phyloP scores from a whole-genome alignment of 1,284 basidiomycete genomes.

The Rhizopogon parksii region DNA sequence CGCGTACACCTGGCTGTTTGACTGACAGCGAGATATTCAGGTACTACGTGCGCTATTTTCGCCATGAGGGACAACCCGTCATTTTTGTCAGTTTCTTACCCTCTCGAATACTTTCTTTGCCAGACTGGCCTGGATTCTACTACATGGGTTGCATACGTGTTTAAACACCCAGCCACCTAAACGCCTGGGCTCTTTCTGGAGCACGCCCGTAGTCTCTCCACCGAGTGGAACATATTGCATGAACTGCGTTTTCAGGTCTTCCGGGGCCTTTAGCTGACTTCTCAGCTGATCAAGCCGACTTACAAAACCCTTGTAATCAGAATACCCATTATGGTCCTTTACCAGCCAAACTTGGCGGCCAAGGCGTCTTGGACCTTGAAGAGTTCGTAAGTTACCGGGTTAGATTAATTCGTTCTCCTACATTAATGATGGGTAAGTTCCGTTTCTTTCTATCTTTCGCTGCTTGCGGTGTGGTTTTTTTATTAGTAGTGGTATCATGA shows the following conservation, averaged over 20 bases:
- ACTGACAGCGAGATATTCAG: background rate
- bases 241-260: slow-evolving; percentile 12
- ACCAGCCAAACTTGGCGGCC: slow-evolving; percentile 8
- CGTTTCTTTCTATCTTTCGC: background rate
- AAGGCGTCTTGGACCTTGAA: slow-evolving; percentile 2
- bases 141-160: background rate
- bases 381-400: background rate
- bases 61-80: background rate
- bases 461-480: slow-evolving; percentile 18
- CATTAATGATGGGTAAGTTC: slow-evolving; percentile 10
- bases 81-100: background rate
- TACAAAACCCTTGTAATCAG: background rate
- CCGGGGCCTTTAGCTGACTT: slow-evolving; percentile 10
- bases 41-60: background rate
- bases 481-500: background rate
- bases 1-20: background rate
- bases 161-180: background rate
- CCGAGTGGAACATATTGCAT: slow-evolving; percentile 1
- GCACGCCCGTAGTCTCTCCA: background rate
- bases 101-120: too few relatives aligned
- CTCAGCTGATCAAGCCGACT: slow-evolving; percentile 7
- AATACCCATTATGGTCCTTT: slow-evolving; percentile 10
- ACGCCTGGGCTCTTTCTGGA: background rate
- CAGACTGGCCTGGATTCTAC: background rate
- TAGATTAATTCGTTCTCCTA: slow-evolving; percentile 4